Evolutionary conservation across 768 basidiomycete genomes (phyloP), one percentile per base, ranked within the genome.

Genomic region (Leccinum barrowsii): DNA sequence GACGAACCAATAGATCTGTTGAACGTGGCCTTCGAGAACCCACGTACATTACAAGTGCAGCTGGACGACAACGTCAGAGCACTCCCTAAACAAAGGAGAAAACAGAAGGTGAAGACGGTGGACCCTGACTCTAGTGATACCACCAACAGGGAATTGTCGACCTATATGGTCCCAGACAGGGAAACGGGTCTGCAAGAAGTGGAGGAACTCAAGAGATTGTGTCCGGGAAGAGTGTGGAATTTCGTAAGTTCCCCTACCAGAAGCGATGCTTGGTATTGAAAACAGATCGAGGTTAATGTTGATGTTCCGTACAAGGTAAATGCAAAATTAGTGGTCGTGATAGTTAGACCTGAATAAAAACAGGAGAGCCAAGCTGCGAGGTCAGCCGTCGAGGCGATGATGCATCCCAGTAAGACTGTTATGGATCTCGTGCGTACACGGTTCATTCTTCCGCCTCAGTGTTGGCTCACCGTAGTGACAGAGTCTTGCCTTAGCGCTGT

Each of bases 11-110:
- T 98, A 52, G 95, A 98, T 67, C 76, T 98, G 2, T 77, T 98
- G 7, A 97, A 97, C 65, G 92, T 98, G 5, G 92, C 92, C 1
- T 98, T 98, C 63, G 94, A 98, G 69, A 97, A 97, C 67, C 94
- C 94, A n/a, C 83, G 92, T 6, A 89, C 90, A 66, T 74, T 89
- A 13, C 77, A 76, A 48, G 68, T 78, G 4, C 76, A 80, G 59
- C 59, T 74, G 21, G 77, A 78, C 50, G 79, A 81, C 12, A 83
- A 83, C 60, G 59, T 71, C 30, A 77, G 76, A 15, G 76, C 76
- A 1, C 65, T 77, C n/a, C 68, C 76, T 12, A 82, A 79, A 61
- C 77, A 71, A 66, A 75, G 79, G 59, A 77, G 74, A 67, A 78
- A 72, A 65, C 65, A 62, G 55, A 68, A 64, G 49, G 46, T 55